Evolutionary conservation across 2,329 filamentous ascomycete species (phyloP).

Genomic region (Colletotrichum higginsianum): DNA sequence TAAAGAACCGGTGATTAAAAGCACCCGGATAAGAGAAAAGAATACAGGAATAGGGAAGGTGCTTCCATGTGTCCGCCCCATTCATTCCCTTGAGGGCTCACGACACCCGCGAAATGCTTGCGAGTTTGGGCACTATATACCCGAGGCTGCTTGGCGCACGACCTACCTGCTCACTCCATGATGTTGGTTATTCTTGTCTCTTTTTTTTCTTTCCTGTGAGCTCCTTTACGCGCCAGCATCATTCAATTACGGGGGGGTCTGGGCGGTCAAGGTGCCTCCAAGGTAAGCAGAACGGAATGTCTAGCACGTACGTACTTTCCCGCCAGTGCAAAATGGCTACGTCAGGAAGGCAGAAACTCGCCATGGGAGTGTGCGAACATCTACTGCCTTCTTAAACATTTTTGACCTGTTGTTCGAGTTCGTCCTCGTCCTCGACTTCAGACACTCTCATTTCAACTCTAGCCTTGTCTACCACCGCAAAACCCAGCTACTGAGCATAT

Average conservation of each 20-base stretch:
- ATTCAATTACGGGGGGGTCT: too few species aligned
- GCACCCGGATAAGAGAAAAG: not conserved
- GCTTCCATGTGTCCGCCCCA: not conserved
- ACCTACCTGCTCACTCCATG: too few species aligned
- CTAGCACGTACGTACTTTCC: not conserved
- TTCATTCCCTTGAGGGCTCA: not conserved
- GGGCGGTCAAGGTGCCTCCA: too few species aligned
- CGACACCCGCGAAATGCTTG: not conserved
- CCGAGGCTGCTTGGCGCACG: too few species aligned
- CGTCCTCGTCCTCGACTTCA: not conserved
- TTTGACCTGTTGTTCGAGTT: too few species aligned
- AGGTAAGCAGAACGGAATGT: not conserved
- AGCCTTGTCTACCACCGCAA: not conserved
- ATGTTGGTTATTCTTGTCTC: not conserved
- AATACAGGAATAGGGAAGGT: not conserved
- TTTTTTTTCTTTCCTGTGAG: not conserved
- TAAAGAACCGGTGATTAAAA: not conserved
- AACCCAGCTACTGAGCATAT: not conserved
- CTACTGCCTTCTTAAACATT: not conserved
- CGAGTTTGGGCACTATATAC: too few species aligned
- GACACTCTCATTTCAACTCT: too few species aligned
- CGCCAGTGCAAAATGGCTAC: too few species aligned
- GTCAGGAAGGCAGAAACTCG: not conserved
- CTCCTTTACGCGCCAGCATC: too few species aligned
- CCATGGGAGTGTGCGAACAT: too few species aligned